Conservation (phyloP, 768 basidiomycete genomes). For the Tephrocybe sp. region DNA sequence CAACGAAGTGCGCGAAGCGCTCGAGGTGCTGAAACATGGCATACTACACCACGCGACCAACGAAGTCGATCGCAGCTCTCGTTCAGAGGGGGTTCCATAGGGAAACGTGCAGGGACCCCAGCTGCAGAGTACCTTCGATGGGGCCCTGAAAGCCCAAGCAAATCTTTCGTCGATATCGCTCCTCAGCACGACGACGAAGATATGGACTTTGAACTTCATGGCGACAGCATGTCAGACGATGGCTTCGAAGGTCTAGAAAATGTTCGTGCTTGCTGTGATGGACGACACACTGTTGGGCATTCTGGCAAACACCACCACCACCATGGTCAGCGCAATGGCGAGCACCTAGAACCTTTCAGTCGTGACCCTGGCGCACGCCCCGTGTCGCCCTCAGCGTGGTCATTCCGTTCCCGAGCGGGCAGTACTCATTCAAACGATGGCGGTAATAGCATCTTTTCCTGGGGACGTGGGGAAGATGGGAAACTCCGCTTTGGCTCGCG, state of each 20-base stretch:
- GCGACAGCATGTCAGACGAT: slow-evolving; percentile 65
- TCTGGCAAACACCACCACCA: slow-evolving; percentile 54
- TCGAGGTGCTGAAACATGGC: slow-evolving; percentile 63
- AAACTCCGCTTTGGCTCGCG: slow-evolving; percentile 75
- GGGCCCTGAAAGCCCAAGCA: slow-evolving; percentile 73
- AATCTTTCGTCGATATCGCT: slow-evolving; percentile 59
- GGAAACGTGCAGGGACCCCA: slow-evolving; percentile 87
- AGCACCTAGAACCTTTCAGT: slow-evolving; percentile 47
- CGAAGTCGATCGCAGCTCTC: slow-evolving; percentile 81
- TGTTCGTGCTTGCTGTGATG: slow-evolving; percentile 89
- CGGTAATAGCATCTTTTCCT: slow-evolving; percentile 60
- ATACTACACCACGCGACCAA: slow-evolving; percentile 72
- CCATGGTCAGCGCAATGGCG: slow-evolving; percentile 42
- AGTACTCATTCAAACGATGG: slow-evolving; percentile 70
- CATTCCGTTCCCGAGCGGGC: slow-evolving; percentile 78
- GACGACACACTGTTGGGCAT: slow-evolving; percentile 79
- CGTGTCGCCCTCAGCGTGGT: slow-evolving; percentile 75
- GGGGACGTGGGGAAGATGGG: slow-evolving; percentile 59
- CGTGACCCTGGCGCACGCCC: slow-evolving; percentile 55
- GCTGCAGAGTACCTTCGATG: slow-evolving; percentile 89
- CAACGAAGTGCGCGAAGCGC: slow-evolving; percentile 66
- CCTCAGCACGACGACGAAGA: slow-evolving; percentile 51
- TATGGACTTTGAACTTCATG: slow-evolving; percentile 82
- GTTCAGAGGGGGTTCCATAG: slow-evolving; percentile 63
- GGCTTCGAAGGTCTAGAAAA: slow-evolving; percentile 94